Base-by-base conservation (phyloP, 2,329 filamentous ascomycete genomes). In the Madurella fahalii region DNA sequence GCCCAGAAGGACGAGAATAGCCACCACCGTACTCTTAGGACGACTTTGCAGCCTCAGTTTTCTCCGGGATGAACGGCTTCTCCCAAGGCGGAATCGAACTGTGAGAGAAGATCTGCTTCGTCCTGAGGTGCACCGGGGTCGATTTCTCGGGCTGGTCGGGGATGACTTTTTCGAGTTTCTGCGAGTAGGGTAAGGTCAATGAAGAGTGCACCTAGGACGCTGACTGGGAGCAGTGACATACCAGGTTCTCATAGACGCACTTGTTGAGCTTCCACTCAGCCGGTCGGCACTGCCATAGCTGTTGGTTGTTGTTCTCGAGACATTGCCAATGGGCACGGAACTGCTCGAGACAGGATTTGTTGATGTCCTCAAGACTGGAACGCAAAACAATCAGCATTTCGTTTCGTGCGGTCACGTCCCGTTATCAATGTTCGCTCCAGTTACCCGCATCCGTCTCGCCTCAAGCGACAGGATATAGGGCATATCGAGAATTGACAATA, bases 301-400 rank as follows among this genome's bases (percentile, higher is more conserved):
- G 90, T 69, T 99, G 94, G 79, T 99, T 99, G 78, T 95, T 92
- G 77, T 95, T 87, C 69, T 99, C 94, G 55, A 99, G 81, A 69
- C 94, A 99, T 67, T 90, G 81, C 91, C 92, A 99, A 77, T 99
- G 94, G 68, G 83, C 82, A 65, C 90, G 86, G 81, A 99, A 99
- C 74, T 96, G 83, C 59, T 86, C 81, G 53, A 99, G 78, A 75
- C 94, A 99, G 78, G 90, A 84, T 73, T 90, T 93, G 80, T 96
- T 97, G 77, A 99, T 86, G 71, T 99, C 94, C 68, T 93, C 87
- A 71, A 99, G 82, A 56, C 91, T 96, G 68, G 8, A 32, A 17
- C n/a, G 9, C 2, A 9, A 13, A 15, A 12, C 15, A 16, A 42
- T 53, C 40, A 51, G 50, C 44, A 47, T 30, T 5, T 20, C n/a